phyloP scores from a whole-genome alignment of 148 eudicot genomes.

The Rhododendron vialii region DNA sequence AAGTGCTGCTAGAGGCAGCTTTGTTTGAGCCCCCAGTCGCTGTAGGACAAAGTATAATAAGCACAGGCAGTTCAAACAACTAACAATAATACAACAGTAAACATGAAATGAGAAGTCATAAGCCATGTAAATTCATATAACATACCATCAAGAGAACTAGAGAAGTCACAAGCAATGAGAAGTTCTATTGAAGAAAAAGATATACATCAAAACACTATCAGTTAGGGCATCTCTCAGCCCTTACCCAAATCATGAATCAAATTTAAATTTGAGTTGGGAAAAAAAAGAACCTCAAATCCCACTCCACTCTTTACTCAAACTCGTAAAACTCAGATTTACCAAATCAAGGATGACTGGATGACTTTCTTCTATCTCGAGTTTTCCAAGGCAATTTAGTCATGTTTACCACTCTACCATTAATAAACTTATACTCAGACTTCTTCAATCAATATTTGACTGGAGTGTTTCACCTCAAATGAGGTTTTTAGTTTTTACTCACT shows the following conservation, averaged over 20 bases:
- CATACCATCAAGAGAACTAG: too few relatives aligned
- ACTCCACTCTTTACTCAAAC: neutral
- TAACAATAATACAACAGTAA: neutral
- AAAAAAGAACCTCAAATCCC: neutral
- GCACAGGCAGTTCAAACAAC: neutral
- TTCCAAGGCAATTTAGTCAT: neutral
- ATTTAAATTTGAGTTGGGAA: neutral
- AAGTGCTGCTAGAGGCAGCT: conserved; percentile 91
- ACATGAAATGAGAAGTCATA: neutral
- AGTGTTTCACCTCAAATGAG: neutral
- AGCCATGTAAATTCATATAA: neutral
- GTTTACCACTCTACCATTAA: neutral
- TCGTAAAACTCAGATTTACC: neutral
- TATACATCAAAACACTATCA: neutral
- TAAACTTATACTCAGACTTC: neutral
- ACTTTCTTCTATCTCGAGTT: neutral
- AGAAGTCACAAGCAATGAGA: neutral
- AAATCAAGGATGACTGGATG: neutral
- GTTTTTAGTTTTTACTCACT: neutral
- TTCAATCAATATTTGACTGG: neutral
- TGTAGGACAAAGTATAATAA: conserved; percentile 30
- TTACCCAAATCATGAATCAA: neutral
- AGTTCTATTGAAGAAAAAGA: neutral
- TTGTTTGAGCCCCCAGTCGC: conserved; percentile 87
- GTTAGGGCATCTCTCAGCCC: neutral